phyloP scores from a whole-genome alignment of 2,329 filamentous ascomycete species.

The Colletotrichum sp. region DNA sequence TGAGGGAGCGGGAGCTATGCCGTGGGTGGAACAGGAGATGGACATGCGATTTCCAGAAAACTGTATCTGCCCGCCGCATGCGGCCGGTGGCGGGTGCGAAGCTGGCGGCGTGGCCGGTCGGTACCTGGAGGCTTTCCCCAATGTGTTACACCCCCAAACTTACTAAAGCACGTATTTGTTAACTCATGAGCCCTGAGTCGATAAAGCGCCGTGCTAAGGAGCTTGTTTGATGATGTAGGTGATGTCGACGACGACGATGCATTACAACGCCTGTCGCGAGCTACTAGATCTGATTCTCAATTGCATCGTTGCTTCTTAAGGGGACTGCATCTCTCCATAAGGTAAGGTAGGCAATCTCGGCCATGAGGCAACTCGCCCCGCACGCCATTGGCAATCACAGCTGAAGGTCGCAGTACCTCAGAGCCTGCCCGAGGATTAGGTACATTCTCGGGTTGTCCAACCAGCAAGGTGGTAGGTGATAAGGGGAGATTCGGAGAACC shows the following conservation, averaged over 20 bases:
- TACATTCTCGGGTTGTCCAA: neutral
- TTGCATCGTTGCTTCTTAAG: neutral
- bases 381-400: neutral
- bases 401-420: neutral
- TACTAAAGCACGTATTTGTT: neutral
- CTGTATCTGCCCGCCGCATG: neutral
- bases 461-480: neutral
- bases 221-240: neutral
- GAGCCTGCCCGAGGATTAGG: neutral
- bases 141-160: neutral
- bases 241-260: neutral
- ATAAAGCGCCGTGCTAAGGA: neutral
- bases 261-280: neutral
- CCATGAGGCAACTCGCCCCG: neutral
- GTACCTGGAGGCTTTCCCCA: neutral
- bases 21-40: neutral
- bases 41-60: slow-evolving; percentile 1
- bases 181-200: neutral
- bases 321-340: neutral
- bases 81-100: slow-evolving; percentile 7
- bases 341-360: neutral
- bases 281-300: neutral
- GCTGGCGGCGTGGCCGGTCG: neutral
- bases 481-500: neutral
- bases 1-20: slow-evolving; percentile 7